Conservation (phyloP, 2,329 filamentous ascomycete genomes). For the Juglanconis sp. region DNA sequence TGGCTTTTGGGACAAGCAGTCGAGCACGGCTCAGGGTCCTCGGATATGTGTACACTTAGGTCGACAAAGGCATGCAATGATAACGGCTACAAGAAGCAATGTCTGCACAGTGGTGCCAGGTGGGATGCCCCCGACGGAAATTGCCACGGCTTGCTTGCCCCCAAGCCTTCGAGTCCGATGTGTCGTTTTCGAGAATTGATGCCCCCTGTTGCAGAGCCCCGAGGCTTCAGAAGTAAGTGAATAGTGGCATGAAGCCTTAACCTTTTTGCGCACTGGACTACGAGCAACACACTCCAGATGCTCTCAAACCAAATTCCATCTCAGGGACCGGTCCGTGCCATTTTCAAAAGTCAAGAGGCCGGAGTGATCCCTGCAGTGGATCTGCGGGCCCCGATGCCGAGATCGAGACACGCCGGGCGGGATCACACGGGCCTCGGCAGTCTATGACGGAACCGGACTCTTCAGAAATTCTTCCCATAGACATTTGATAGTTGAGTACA, state of each 20-base stretch:
- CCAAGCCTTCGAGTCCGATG: neutral
- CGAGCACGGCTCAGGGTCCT: conserved; percentile 9
- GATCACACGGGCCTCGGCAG: conserved; percentile 13
- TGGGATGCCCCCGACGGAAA: no score
- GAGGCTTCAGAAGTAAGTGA: neutral
- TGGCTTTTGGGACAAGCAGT: conserved; percentile 8
- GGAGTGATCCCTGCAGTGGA: conserved; percentile 1
- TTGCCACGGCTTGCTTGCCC: neutral
- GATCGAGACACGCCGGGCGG: conserved; percentile 11
- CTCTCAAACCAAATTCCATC: neutral
- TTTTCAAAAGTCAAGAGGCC: neutral
- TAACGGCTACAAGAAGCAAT: neutral
- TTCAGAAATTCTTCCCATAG: neutral
- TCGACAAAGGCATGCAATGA: conserved; percentile 7
- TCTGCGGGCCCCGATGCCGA: conserved; percentile 15
- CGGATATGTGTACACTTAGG: conserved; percentile 13
- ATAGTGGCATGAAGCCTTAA: neutral
- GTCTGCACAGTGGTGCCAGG: no score
- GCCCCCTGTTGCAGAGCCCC: neutral
- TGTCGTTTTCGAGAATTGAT: neutral
- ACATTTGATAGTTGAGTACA: no score
- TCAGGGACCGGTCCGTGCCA: conserved; percentile 1
- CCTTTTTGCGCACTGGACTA: neutral
- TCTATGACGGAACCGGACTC: conserved; percentile 17
- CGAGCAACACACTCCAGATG: neutral